phyloP scores from a whole-genome alignment of 441 rosid genomes.

The Populus hybrid region DNA sequence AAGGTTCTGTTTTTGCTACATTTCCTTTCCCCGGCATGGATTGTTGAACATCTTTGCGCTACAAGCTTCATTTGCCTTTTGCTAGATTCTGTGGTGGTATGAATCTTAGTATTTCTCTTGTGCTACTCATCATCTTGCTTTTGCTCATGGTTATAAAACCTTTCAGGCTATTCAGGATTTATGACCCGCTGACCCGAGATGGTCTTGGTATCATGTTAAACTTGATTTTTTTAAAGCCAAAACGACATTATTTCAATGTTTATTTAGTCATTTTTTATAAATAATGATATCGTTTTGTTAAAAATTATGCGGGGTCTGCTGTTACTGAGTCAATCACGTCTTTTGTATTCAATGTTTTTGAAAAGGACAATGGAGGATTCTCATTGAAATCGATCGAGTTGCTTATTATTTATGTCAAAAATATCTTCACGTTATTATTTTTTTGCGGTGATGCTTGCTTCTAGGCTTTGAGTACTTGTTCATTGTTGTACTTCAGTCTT shows the following conservation, averaged over 20 bases:
- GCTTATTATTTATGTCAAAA: too few species aligned
- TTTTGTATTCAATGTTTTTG: background rate
- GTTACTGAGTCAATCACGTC: background rate
- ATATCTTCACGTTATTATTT: background rate
- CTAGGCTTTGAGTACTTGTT: background rate
- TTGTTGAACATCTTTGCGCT: too few species aligned
- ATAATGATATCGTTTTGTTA: too few species aligned
- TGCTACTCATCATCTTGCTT: background rate
- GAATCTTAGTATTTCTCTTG: background rate
- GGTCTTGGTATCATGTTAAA: background rate
- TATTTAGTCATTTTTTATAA: too few species aligned
- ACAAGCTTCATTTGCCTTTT: background rate
- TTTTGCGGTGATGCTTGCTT: background rate
- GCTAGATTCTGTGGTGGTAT: background rate
- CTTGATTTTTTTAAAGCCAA: background rate
- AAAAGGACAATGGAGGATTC: background rate
- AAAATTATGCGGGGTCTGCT: too few species aligned
- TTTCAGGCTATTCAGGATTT: background rate
- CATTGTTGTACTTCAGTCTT: background rate
- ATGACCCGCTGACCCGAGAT: background rate
- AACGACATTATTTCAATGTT: background rate
- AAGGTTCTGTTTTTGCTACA: background rate
- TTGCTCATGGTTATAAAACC: background rate
- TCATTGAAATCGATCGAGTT: background rate
- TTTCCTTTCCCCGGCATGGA: background rate